Conservation (phyloP, 495 filamentous ascomycete genomes). For the Neurospora pannonica region DNA sequence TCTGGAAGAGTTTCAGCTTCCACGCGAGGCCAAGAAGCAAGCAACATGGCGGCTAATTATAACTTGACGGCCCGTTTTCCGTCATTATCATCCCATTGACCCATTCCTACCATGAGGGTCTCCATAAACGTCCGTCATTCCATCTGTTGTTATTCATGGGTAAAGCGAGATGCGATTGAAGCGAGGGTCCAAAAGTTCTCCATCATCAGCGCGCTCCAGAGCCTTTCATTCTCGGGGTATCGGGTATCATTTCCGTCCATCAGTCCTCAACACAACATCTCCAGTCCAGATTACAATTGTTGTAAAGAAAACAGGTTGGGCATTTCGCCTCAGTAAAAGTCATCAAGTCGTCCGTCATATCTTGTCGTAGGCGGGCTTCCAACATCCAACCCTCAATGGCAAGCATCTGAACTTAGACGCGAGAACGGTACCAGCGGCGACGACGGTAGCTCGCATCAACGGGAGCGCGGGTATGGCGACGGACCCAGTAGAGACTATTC, state of each 20-base stretch:
- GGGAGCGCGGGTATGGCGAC: slow-evolving; percentile 15
- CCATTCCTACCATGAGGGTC: not conserved
- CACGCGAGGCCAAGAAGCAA: not conserved
- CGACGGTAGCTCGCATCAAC: slow-evolving; percentile 17
- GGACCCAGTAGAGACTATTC: slow-evolving; percentile 33
- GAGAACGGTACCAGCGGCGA: slow-evolving; percentile 34
- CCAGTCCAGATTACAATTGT: not conserved
- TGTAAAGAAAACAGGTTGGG: not conserved
- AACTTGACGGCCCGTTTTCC: not conserved
- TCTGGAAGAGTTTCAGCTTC: not conserved
- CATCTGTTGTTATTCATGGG: not conserved
- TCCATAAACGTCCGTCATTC: not conserved
- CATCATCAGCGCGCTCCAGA: not conserved
- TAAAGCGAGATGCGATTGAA: not conserved
- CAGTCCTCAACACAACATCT: not conserved
- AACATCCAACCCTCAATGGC: not conserved
- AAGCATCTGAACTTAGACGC: slow-evolving; percentile 21
- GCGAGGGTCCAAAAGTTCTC: not conserved
- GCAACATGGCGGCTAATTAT: not conserved
- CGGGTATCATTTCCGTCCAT: not conserved
- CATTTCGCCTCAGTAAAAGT: not conserved
- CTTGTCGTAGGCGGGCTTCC: not conserved
- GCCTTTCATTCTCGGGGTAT: not conserved
- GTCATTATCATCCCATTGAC: not conserved
- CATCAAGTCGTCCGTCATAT: not conserved